Evolutionary conservation across 148 eudicot genomes (phyloP), one percentile per base, ranked within the genome.

Genomic region (Fagopyrum esculentum): DNA sequence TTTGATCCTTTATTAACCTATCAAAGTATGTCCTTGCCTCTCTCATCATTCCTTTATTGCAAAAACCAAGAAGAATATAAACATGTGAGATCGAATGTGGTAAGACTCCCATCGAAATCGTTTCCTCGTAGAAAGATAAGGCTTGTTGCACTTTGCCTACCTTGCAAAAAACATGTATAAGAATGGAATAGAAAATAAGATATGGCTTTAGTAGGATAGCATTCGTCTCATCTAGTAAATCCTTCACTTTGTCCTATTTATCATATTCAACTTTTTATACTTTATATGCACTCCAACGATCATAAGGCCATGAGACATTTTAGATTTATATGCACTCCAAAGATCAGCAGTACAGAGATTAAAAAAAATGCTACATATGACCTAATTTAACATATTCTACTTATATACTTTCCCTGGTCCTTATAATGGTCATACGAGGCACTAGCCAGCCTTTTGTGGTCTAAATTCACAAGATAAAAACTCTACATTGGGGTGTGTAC

Each of bases 131-230:
- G 22, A 93, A 76, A 63, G 76, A 84, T 77, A 88, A 78, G 72
- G 90, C 97, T 76, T 56, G 78, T 57, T 79, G 82, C 71, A 86
- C 75, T 64, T 84, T 87, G 60, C 94, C 94, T 70, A 78, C 73
- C 83, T 87, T 88, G 87, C 94, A 91, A 9, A 91, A 88, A 57
- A 91, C 88, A 60, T 84, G 89, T 75, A 93, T 80, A 78, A 93
- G 83, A 30, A 84, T 85, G 75, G 97, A 86, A 64, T 86, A 91
- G 17, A 83, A 81, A 66, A 86, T 75, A 75, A 80, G 64, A 85
- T 93, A 97, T 45, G 88, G 91, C 81, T 85, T 76, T 51, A 84
- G 12, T 57, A 87, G 89, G 73, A 74, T 56, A 48, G 76, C 72
- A 68, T 88, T 85, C 83, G 89, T 83, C 85, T 84, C 85, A 82